These are phyloP conservation scores for Agrostemma githago DNA, from an alignment of 148 eudicot genomes.

Conservation along the genomic window DNA sequence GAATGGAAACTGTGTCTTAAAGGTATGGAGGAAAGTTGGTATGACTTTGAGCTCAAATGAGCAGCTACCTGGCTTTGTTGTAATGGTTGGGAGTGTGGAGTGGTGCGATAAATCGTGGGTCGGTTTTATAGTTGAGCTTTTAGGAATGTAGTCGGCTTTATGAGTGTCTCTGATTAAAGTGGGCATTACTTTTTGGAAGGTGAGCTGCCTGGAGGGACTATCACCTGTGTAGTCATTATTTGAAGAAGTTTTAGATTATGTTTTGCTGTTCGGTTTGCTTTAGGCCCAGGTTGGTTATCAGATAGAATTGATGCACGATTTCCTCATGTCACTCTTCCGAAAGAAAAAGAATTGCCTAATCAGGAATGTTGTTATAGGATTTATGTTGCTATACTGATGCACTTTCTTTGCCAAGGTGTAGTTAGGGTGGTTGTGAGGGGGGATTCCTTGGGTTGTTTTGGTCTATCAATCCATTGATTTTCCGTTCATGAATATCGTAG, in stretches of 20 bases:
- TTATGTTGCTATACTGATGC: not conserved
- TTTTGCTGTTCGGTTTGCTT: not conserved
- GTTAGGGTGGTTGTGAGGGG: not conserved
- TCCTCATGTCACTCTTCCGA: not conserved
- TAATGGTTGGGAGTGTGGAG: not conserved
- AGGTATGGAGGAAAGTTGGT: not conserved
- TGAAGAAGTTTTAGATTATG: not conserved
- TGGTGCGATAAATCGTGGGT: not conserved
- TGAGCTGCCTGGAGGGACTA: not conserved
- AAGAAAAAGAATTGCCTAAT: not conserved
- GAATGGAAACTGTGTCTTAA: not conserved
- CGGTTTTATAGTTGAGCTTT: not conserved
- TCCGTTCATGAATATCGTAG: not conserved
- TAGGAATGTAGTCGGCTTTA: not conserved
- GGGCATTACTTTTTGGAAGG: not conserved
- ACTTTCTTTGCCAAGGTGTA: not conserved
- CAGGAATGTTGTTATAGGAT: not conserved
- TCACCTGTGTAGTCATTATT: not conserved
- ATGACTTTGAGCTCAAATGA: conserved; percentile 13
- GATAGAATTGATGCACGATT: not conserved
- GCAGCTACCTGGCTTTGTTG: not conserved
- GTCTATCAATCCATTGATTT: not conserved
- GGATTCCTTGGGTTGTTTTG: not conserved
- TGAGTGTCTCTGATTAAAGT: not conserved
- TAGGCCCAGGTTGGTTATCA: not conserved